Evolutionary conservation across 306 rosid genomes (phyloP).

Genomic region (Hippophae tibetana): DNA sequence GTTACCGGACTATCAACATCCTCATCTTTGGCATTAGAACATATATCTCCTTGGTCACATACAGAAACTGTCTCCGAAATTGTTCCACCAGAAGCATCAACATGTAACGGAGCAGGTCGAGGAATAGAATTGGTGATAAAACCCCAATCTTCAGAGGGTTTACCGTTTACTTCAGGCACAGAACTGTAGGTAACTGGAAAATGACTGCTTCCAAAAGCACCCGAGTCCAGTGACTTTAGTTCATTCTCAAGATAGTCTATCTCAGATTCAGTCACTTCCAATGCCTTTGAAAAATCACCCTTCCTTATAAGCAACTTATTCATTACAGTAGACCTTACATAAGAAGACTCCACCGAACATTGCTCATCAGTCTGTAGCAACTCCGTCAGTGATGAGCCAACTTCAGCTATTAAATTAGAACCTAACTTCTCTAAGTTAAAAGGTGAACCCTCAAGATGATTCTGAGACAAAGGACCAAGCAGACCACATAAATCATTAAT

Average conservation of each 20-base stretch:
- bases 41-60: constrained; percentile 26
- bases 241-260: constrained; percentile 83
- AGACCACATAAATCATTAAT: constrained; percentile 40
- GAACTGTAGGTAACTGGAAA: constrained; percentile 45
- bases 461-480: constrained; percentile 37
- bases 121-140: constrained; percentile 25
- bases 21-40: constrained; percentile 43
- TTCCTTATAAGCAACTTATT: constrained; percentile 70
- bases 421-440: constrained; percentile 68
- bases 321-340: constrained; percentile 44
- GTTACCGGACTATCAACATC: constrained; percentile 91
- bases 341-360: constrained; percentile 42
- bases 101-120: constrained; percentile 40
- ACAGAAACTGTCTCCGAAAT: constrained; percentile 34
- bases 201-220: constrained; percentile 23
- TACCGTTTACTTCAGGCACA: constrained; percentile 25
- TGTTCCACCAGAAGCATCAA: constrained; percentile 35
- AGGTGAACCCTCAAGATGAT: constrained; percentile 34
- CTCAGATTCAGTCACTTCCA: constrained; percentile 86
- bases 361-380: constrained; percentile 60
- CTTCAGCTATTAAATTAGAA: constrained; percentile 33
- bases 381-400: constrained; percentile 51
- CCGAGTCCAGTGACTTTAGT: constrained; percentile 52
- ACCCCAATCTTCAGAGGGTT: constrained; percentile 31
- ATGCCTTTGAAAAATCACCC: constrained; percentile 71